These are phyloP conservation scores for Pseudogymnoascus sp. DNA, from an alignment of 2,329 filamentous ascomycete genomes.

Conservation along the genomic window DNA sequence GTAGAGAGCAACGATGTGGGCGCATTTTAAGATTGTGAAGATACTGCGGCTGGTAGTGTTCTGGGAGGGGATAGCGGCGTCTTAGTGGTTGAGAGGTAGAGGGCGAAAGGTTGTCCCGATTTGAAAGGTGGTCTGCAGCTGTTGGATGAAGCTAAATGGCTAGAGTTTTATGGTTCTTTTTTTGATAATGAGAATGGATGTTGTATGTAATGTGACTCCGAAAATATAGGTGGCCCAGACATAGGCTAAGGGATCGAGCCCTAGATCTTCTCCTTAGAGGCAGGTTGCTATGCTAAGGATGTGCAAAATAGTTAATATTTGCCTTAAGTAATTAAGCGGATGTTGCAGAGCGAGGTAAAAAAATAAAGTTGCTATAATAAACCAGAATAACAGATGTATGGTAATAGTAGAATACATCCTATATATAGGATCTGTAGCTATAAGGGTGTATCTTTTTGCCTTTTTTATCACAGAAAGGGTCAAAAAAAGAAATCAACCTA, in stretches of 20 bases:
- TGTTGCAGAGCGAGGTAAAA: neutral
- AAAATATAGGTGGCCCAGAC: neutral
- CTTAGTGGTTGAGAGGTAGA: neutral
- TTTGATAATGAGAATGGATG: neutral
- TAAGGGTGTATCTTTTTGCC: neutral
- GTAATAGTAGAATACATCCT: neutral
- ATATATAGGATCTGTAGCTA: neutral
- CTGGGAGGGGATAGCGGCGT: neutral
- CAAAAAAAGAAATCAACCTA: neutral
- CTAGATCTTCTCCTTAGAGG: neutral
- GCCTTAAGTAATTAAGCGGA: neutral
- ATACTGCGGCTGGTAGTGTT: neutral
- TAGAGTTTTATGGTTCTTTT: neutral
- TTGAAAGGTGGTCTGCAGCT: neutral
- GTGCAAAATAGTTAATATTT: neutral
- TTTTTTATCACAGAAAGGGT: neutral
- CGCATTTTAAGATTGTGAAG: neutral
- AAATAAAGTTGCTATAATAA: neutral
- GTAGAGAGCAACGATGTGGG: neutral
- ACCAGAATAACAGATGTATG: neutral
- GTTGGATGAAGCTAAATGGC: neutral
- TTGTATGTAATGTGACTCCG: neutral
- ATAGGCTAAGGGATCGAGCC: neutral
- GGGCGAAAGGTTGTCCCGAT: neutral
- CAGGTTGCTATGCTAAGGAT: neutral